phyloP scores from a whole-genome alignment of 108 stramenopile genomes.

The Conticribra weissflogii region DNA sequence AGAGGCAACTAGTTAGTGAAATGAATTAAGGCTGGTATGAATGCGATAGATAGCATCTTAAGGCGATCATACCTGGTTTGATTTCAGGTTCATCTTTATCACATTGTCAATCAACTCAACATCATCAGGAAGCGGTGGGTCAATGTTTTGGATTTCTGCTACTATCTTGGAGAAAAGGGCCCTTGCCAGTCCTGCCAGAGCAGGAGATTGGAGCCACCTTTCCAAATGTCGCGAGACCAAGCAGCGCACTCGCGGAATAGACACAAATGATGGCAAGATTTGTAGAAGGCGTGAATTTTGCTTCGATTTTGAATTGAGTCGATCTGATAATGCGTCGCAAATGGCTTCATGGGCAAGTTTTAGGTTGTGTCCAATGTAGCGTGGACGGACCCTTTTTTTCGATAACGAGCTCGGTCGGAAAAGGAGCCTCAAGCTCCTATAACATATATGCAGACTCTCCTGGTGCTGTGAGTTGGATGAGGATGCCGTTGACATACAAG shows the following conservation, averaged over 20 bases:
- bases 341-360: conserved; percentile 54
- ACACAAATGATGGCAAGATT: conserved; percentile 56
- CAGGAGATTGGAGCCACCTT: conserved; percentile 85
- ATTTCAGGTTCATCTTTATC: conserved; percentile 70
- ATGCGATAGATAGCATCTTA: too few species aligned
- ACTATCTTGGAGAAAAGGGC: conserved; percentile 63
- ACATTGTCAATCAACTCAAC: conserved; percentile 64
- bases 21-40: too few species aligned
- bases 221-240: conserved; percentile 63
- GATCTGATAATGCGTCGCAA: conserved; percentile 46
- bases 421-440: not conserved
- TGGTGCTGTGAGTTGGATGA: not conserved
- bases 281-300: conserved; percentile 76
- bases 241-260: conserved; percentile 59
- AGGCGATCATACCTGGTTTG: conserved; percentile 58
- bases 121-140: conserved; percentile 72
- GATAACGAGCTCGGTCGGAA: conserved; percentile 35
- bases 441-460: not conserved
- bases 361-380: conserved; percentile 62
- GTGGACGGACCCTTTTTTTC: conserved; percentile 51
- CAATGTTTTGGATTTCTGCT: conserved; percentile 47
- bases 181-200: conserved; percentile 72
- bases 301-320: conserved; percentile 74
- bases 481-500: conserved; percentile 6
- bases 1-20: too few species aligned